Base-by-base conservation (phyloP, 2,329 filamentous ascomycete genomes). In the Nakataea oryzae region DNA sequence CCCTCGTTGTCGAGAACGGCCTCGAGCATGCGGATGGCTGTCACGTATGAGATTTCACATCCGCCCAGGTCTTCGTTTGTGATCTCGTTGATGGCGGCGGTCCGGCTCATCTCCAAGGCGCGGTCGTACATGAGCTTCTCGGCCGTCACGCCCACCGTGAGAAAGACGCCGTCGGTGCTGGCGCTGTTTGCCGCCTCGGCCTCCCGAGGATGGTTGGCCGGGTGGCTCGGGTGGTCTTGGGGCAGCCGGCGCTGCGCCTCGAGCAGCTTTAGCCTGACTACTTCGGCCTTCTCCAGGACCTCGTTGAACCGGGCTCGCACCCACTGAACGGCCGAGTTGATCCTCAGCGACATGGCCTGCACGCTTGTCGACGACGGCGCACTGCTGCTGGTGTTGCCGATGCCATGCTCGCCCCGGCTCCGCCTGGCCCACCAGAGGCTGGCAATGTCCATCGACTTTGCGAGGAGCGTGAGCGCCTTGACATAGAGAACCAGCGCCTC, bases 51-150 rank as follows among this genome's bases (percentile, higher is more conserved):
- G 29, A 96, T 86, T 71, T 97, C 93, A 71, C 93, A 97, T 21
- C 92, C 91, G 0, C 80, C 76, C 28, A 97, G 79, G 73, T 97
- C 93, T 65, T 95, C 90, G 63, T 93, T 92, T 2, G 95, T 91
- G 59, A 99, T 89, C 75, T 99, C 95, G 69, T 96, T 96, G 70
- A 97, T 95, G 9, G 95, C 95, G 9, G 95, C 93, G 4, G 90
- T 86, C 61, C 92, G 86, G 72, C 92, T 97, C 95, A 99, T 97
- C 73, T 99, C 95, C 27, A 97, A 79, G 0, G 95, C 95, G 58
- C 95, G 90, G 68, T 99, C 95, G 72, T 97, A 99, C 92, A 99
- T 97, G 57, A 99, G 80, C 75, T 93, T 96, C 77, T 97, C 95
- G 0, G 95, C 95, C 27, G 92, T 97, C 62, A 97, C 87, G 1